phyloP scores from a whole-genome alignment of 768 basidiomycete species.

The Cantharellus cinnabarinus region DNA sequence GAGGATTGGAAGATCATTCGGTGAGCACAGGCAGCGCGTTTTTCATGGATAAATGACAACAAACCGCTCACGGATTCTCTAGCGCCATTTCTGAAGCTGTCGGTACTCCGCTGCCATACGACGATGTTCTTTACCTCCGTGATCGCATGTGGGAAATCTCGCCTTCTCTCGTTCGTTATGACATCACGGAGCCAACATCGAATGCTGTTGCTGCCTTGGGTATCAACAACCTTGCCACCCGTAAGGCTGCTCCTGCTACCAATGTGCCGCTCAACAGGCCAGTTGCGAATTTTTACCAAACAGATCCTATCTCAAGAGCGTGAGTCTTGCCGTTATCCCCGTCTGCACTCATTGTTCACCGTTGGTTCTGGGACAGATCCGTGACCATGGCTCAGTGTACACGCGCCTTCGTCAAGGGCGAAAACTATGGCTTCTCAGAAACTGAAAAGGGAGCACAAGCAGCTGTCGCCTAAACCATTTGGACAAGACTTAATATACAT shows the following conservation, averaged over 20 bases:
- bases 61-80: background rate
- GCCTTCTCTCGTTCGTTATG: constrained; percentile 74
- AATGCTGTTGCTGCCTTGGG: constrained; percentile 50
- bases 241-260: constrained; percentile 36
- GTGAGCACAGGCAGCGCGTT: constrained; percentile 20
- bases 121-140: constrained; percentile 61
- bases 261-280: constrained; percentile 52
- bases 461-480: background rate
- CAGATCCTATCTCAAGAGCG: constrained; percentile 87
- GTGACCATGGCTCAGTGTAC: constrained; percentile 93
- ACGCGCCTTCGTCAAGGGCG: constrained; percentile 61
- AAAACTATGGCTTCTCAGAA: constrained; percentile 36
- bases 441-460: constrained; percentile 25
- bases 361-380: constrained; percentile 28
- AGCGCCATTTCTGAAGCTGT: constrained; percentile 81
- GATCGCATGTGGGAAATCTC: constrained; percentile 96
- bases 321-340: constrained; percentile 25
- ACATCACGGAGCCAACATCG: constrained; percentile 58
- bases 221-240: constrained; percentile 33
- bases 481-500: no score
- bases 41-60: background rate
- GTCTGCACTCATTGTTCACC: constrained; percentile 3
- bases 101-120: constrained; percentile 69
- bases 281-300: constrained; percentile 86
- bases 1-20: constrained; percentile 98